Evolutionary conservation across 2,329 filamentous ascomycete genomes (phyloP), one percentile per base, ranked within the genome.

Genomic region (Byssoonygena ceratinophila): DNA sequence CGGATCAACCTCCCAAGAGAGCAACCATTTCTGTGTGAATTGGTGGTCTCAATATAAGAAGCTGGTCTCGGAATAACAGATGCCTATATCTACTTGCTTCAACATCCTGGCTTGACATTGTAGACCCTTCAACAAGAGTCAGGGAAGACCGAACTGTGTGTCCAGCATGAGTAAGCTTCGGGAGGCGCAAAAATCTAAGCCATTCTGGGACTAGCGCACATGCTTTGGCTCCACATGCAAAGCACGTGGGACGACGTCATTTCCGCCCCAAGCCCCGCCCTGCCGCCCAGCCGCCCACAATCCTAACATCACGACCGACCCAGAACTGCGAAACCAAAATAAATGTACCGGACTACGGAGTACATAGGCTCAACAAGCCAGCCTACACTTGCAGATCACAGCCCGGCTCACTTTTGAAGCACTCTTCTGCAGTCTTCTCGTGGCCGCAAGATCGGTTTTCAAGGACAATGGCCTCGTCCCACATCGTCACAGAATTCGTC

Each of bases 401-500:
- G 2, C 7, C 18, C 3, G 11, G 8, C 23, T 23, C 4, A 9
- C 9, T 1, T 5, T 23, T 23, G 3, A 18, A 12, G 37, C 16
- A 20, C n/a, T n/a, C n/a, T n/a, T n/a, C n/a, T 39, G 7, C 36
- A 39, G 36, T 5, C 16, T 39, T 14, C 2, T 23, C 37, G 9
- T 12, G 37, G 18, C n/a, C n/a, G n/a, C n/a, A 12, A 16, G 5
- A 23, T 27, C 14, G 23, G 3, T 16, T 44, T 2, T 2, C 8
- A 8, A 12, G 7, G 3, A 25, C 32, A 47, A 47, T 47, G 45
- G 12, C 45, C 45, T 36, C 43, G 20, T 46, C 43, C 6, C 16
- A 34, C 11, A 36, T 37, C 5, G 59, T 65, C 57, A 64, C 58
- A 46, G 63, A 71, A 58, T 63, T 71, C 53, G 59, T 69, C 53